Conservation (phyloP, 2,329 filamentous ascomycete species). For the Tolypocladium tropicale region DNA sequence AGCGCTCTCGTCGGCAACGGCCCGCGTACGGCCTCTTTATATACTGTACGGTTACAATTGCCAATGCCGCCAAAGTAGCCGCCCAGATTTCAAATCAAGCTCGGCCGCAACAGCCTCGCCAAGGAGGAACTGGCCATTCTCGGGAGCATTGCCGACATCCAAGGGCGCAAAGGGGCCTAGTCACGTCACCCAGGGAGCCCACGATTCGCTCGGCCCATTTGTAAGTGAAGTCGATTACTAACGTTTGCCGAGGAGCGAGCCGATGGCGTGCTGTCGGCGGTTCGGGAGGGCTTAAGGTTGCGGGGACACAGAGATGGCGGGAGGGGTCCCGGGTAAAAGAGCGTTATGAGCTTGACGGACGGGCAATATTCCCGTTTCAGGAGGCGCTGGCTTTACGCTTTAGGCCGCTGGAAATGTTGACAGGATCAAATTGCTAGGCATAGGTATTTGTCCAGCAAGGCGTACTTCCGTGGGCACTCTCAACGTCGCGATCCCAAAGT, state of each 20-base stretch:
- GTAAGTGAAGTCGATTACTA: conserved; percentile 6
- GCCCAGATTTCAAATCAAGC: conserved; percentile 18
- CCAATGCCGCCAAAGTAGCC: background rate
- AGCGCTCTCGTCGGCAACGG: background rate
- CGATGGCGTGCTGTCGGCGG: background rate
- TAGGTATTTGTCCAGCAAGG: too few species aligned
- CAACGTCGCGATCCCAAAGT: too few species aligned
- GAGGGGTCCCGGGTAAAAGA: background rate
- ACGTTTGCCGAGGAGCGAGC: background rate
- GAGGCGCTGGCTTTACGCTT: too few species aligned
- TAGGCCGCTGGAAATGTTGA: too few species aligned
- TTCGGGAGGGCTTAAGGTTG: too few species aligned
- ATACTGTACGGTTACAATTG: too few species aligned
- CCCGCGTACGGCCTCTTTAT: background rate
- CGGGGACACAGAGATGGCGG: too few species aligned
- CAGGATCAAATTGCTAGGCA: too few species aligned
- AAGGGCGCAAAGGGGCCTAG: conserved; percentile 3
- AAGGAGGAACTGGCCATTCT: background rate
- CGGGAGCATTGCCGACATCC: background rate
- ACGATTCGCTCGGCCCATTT: conserved; percentile 7
- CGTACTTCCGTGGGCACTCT: too few species aligned
- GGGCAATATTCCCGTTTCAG: background rate
- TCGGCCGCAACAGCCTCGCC: background rate
- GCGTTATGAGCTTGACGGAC: background rate
- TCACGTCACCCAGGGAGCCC: background rate